A percentile compares a stretch with the other conserved stretches of the same genome.
Conservation (phyloP, 208 protist genomes). For the Tritrichomonas musculus region DNA sequence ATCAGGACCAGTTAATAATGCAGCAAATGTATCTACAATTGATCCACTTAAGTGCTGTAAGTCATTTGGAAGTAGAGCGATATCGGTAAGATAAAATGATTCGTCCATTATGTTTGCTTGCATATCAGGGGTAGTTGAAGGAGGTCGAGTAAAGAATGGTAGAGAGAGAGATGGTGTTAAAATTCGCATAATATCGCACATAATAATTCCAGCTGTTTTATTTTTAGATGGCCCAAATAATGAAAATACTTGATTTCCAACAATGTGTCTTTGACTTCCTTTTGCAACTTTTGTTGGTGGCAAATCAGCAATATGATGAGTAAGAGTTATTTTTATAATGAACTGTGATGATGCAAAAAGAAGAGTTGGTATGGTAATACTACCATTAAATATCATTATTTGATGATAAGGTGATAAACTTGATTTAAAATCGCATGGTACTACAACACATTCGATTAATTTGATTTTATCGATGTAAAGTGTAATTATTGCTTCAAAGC, state of each 20-base stretch:
- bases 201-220: neutral
- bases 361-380: neutral
- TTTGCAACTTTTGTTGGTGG: neutral
- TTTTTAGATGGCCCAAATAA: neutral
- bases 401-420: neutral
- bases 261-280: neutral
- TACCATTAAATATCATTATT: neutral
- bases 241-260: neutral
- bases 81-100: too few relatives aligned
- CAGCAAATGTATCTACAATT: neutral
- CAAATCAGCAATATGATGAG: neutral
- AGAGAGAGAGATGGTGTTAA: neutral
- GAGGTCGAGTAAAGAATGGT: neutral
- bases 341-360: neutral
- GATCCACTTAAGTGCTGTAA: neutral
- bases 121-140: neutral
- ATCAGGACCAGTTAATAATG: neutral
- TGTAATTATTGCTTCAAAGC: neutral
- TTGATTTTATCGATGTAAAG: neutral
- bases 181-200: neutral
- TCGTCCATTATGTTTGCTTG: neutral
- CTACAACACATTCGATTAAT: neutral
- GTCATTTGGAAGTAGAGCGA: neutral
- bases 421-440: neutral
- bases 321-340: neutral